These are phyloP conservation scores for Alternaria triticina DNA, from an alignment of 2,329 filamentous ascomycete genomes.

Conservation along the genomic window DNA sequence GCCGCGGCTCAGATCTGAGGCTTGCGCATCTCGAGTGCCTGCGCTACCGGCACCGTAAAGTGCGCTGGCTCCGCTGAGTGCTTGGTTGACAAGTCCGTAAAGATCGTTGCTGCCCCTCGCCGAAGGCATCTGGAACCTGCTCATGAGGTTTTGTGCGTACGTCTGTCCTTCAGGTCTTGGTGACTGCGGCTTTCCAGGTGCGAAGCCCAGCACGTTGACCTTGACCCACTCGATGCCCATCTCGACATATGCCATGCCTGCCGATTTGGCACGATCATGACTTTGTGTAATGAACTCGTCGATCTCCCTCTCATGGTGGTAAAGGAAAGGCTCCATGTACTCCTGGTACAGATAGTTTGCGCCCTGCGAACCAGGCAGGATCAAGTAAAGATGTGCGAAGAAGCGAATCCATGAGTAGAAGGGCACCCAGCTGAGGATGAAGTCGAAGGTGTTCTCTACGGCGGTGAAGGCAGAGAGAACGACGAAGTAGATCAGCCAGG, in stretches of 20 bases:
- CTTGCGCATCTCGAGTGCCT: constrained; percentile 49
- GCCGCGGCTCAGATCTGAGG: constrained; percentile 61
- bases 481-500: constrained; percentile 99
- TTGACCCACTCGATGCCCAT: constrained; percentile 64
- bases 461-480: constrained; percentile 82
- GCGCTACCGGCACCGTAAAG: constrained; percentile 44
- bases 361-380: constrained; percentile 96
- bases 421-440: constrained; percentile 87
- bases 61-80: constrained; percentile 68
- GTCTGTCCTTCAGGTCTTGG: constrained; percentile 57
- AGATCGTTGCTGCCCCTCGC: constrained; percentile 73
- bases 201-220: constrained; percentile 79
- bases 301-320: constrained; percentile 85
- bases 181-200: constrained; percentile 55
- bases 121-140: constrained; percentile 82
- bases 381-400: constrained; percentile 87
- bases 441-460: constrained; percentile 85
- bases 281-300: constrained; percentile 85
- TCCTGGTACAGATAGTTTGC: constrained; percentile 84
- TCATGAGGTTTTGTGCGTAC: constrained; percentile 83
- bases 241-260: constrained; percentile 68
- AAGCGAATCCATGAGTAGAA: constrained; percentile 94
- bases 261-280: constrained; percentile 78
- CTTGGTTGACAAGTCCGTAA: constrained; percentile 77
- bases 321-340: constrained; percentile 86